phyloP scores from a whole-genome alignment of 164 flowering plant species.

The Macadamia integrifolia region DNA sequence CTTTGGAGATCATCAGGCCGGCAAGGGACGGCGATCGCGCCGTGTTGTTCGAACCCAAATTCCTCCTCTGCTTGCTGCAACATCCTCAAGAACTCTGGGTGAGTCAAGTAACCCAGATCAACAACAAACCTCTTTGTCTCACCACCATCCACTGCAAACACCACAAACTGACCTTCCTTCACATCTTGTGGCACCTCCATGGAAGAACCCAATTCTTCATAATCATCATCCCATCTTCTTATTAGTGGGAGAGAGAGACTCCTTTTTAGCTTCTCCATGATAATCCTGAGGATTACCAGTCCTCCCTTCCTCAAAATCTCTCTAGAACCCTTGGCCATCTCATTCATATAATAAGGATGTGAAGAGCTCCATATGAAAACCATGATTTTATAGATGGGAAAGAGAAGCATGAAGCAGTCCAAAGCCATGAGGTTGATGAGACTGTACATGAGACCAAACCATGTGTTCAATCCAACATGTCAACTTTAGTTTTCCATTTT shows the following conservation, averaged over 20 bases:
- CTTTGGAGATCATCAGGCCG: conserved; percentile 31
- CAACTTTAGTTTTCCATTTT: too few relatives aligned
- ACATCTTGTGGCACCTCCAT: conserved; percentile 31
- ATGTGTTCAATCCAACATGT: too few relatives aligned
- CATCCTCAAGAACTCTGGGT: conserved; percentile 41
- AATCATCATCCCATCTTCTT: neutral
- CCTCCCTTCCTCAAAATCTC: neutral
- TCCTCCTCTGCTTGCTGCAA: conserved; percentile 47
- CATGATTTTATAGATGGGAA: too few relatives aligned
- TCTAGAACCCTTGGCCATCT: neutral
- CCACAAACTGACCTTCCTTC: conserved; percentile 47
- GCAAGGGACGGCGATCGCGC: conserved; percentile 46
- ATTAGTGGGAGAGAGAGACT: conserved; percentile 1
- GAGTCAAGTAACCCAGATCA: conserved; percentile 23
- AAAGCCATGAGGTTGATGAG: too few relatives aligned
- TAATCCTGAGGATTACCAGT: conserved; percentile 12
- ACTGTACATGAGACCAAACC: too few relatives aligned
- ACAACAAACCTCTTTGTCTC: conserved; percentile 35
- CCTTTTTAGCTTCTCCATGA: conserved; percentile 15
- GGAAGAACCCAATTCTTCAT: conserved; percentile 10
- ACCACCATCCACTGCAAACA: conserved; percentile 27
- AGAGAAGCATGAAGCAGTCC: too few relatives aligned
- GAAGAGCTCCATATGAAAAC: too few relatives aligned
- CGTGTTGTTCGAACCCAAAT: conserved; percentile 43
- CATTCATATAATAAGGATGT: too few relatives aligned